These are phyloP conservation scores for Neonectria magnoliae DNA, from an alignment of 2,329 filamentous ascomycete genomes.

Conservation along the genomic window DNA sequence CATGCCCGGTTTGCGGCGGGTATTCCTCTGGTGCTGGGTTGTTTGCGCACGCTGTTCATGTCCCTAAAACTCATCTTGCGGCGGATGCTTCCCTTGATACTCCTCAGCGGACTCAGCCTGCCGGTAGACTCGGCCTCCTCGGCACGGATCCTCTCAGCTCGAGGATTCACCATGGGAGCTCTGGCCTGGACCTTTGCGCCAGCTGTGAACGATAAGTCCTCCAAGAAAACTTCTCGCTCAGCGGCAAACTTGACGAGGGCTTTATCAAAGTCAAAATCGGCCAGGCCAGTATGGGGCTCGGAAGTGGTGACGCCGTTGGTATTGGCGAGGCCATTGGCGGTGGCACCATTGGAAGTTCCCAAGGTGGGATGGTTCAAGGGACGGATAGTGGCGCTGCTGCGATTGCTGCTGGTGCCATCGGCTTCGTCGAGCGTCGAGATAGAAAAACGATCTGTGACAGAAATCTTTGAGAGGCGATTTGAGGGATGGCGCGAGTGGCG, in stretches of 20 bases:
- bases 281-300: slow-evolving; percentile 52
- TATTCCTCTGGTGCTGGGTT: slow-evolving; percentile 77
- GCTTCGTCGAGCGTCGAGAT: slow-evolving; percentile 66
- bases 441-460: slow-evolving; percentile 61
- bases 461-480: slow-evolving; percentile 66
- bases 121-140: slow-evolving; percentile 70
- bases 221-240: slow-evolving; percentile 93
- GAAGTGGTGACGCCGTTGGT: slow-evolving; percentile 43
- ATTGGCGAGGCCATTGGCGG: slow-evolving; percentile 38
- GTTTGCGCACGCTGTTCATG: slow-evolving; percentile 93
- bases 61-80: slow-evolving; percentile 92
- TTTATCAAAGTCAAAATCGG: slow-evolving; percentile 91
- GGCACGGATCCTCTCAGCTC: slow-evolving; percentile 82
- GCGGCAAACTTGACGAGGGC: slow-evolving; percentile 93
- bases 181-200: slow-evolving; percentile 78
- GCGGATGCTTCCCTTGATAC: slow-evolving; percentile 84
- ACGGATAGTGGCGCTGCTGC: slow-evolving; percentile 73
- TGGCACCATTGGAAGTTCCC: slow-evolving; percentile 36
- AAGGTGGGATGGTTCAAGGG: slow-evolving; percentile 49
- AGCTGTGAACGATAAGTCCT: slow-evolving; percentile 89
- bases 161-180: slow-evolving; percentile 79
- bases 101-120: slow-evolving; percentile 65
- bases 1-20: slow-evolving; percentile 51
- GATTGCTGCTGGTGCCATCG: slow-evolving; percentile 69
- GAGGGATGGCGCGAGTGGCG: slow-evolving; percentile 71